These are phyloP conservation scores for Puccinia coronata DNA, from an alignment of 1,284 basidiomycete species.

Conservation along the genomic window DNA sequence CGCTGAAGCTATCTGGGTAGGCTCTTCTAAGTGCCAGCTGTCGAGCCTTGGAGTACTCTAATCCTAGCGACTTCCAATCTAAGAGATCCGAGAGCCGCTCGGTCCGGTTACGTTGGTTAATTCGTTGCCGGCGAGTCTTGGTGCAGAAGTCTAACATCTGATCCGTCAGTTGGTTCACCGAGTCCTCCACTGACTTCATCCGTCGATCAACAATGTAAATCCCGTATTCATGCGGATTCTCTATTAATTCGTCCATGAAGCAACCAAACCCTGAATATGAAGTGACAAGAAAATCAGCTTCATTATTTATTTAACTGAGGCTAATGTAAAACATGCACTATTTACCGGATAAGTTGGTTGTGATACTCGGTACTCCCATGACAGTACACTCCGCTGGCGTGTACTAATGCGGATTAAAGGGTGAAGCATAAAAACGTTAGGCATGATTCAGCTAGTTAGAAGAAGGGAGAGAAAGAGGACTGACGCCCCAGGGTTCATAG, in stretches of 20 bases:
- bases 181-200: slow-evolving; percentile 84
- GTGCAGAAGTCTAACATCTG: slow-evolving; percentile 76
- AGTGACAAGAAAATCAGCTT: not conserved
- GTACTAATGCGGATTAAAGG: slow-evolving; percentile 54
- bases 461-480: not conserved
- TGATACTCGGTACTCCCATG: slow-evolving; percentile 96
- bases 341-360: slow-evolving; percentile 94
- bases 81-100: slow-evolving; percentile 87
- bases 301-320: not conserved
- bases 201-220: slow-evolving; percentile 91
- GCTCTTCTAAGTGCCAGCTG: slow-evolving; percentile 81
- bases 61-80: slow-evolving; percentile 96
- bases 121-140: slow-evolving; percentile 92
- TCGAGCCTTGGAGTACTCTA: slow-evolving; percentile 93
- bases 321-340: not conserved
- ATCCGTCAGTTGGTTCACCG: slow-evolving; percentile 70
- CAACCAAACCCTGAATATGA: slow-evolving; percentile 61
- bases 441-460: not conserved
- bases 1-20: slow-evolving; percentile 86
- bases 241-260: slow-evolving; percentile 99
- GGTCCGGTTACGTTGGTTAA: slow-evolving; percentile 97
- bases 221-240: slow-evolving; percentile 65
- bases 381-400: slow-evolving; percentile 67
- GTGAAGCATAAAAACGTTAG: not conserved
- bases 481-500: slow-evolving; percentile 81